Evolutionary conservation across 306 rosid species (phyloP).

Genomic region (Gastrolobium bilobum): DNA sequence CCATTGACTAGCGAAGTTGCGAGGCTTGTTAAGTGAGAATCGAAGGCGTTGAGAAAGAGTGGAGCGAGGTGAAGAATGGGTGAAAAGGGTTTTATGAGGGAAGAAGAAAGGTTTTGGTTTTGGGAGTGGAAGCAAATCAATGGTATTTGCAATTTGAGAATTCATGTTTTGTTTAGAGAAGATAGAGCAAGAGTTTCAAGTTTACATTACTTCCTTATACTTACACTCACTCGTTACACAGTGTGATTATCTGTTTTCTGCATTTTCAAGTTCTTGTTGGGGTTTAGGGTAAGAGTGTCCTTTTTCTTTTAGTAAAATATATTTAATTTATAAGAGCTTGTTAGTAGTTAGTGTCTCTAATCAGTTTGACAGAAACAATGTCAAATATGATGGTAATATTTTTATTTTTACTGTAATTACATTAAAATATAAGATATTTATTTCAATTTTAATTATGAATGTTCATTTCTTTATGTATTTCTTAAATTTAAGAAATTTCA

Average conservation of each 20-base stretch:
- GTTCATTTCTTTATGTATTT: background rate
- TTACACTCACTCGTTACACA: background rate
- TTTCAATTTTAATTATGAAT: background rate
- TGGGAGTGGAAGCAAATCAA: constrained; percentile 56
- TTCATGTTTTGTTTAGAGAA: constrained; percentile 61
- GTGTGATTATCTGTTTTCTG: constrained; percentile 30
- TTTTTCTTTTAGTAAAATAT: background rate
- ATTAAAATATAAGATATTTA: background rate
- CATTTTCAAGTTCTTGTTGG: constrained; percentile 5
- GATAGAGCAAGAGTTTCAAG: background rate
- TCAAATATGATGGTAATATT: background rate
- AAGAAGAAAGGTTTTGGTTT: constrained; percentile 42
- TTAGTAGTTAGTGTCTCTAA: too few relatives aligned
- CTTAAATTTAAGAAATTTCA: too few relatives aligned
- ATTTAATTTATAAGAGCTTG: background rate
- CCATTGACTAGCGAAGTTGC: constrained; percentile 33
- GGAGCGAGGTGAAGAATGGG: constrained; percentile 43
- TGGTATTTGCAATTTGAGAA: constrained; percentile 51
- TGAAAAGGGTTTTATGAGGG: constrained; percentile 57
- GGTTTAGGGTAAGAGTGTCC: background rate
- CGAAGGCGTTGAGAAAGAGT: constrained; percentile 46
- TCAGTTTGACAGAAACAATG: background rate
- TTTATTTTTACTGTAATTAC: background rate
- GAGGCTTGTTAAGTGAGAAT: constrained; percentile 30
- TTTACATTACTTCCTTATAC: constrained; percentile 24